Evolutionary conservation across 1,139 yeast genomes (phyloP).

Genomic region (Candida sp.): DNA sequence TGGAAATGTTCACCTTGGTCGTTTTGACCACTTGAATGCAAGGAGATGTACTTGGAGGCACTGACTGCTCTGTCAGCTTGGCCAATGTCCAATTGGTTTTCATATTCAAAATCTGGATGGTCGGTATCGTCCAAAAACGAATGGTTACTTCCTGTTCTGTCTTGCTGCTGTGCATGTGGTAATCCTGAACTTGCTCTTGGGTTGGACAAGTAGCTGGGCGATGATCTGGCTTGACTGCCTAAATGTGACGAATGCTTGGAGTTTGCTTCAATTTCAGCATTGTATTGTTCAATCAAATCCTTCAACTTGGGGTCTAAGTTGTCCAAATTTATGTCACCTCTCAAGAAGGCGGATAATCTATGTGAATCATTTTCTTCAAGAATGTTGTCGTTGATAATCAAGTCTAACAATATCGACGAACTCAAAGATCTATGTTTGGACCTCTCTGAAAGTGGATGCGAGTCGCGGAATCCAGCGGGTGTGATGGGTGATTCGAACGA

Average conservation of each 20-base stretch:
- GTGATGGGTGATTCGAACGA: slow-evolving; percentile 4
- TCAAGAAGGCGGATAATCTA: slow-evolving; percentile 48
- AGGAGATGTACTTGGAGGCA: slow-evolving; percentile 22
- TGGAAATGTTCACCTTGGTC: background rate
- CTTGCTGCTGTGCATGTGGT: slow-evolving; percentile 9
- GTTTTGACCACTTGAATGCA: slow-evolving; percentile 12
- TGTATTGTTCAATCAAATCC: slow-evolving; percentile 45
- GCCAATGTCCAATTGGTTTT: slow-evolving; percentile 27
- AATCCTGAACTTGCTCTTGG: slow-evolving; percentile 6
- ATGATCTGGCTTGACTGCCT: slow-evolving; percentile 10
- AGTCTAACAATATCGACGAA: slow-evolving; percentile 46
- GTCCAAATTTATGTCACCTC: slow-evolving; percentile 49
- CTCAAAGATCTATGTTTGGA: slow-evolving; percentile 45
- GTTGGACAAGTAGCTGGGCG: slow-evolving; percentile 13
- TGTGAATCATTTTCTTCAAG: slow-evolving; percentile 51
- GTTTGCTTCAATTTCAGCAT: slow-evolving; percentile 21
- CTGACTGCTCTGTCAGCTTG: slow-evolving; percentile 18
- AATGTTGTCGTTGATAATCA: slow-evolving; percentile 49
- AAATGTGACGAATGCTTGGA: slow-evolving; percentile 9
- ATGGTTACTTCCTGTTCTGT: slow-evolving; percentile 30
- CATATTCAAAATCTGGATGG: slow-evolving; percentile 17
- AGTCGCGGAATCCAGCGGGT: slow-evolving; percentile 20
- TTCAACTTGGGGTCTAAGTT: slow-evolving; percentile 46
- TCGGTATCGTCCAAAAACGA: slow-evolving; percentile 21
- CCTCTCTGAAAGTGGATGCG: slow-evolving; percentile 33